phyloP scores from a whole-genome alignment of 1,139 yeast species.

The Yamadazyma oceani region DNA sequence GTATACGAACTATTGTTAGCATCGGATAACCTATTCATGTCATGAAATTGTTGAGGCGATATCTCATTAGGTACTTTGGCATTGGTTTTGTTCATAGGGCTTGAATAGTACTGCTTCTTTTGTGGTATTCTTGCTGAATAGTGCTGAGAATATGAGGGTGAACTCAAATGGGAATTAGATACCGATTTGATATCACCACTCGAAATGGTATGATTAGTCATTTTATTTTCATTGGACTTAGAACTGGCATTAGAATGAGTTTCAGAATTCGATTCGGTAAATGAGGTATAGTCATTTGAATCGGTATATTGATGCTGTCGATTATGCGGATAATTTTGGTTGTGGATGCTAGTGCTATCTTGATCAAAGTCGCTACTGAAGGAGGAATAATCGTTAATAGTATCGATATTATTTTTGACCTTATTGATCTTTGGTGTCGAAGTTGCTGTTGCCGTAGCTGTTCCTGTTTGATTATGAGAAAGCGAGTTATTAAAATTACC shows the following conservation, averaged over 20 bases:
- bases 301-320: conserved; percentile 5
- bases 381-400: conserved; percentile 31
- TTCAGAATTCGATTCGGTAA: conserved; percentile 8
- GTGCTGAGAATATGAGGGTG: conserved; percentile 1
- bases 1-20: conserved; percentile 29
- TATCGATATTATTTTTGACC: conserved; percentile 12
- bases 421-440: conserved; percentile 38
- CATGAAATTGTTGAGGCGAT: too few relatives aligned
- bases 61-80: too few relatives aligned
- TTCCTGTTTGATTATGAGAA: conserved; percentile 24
- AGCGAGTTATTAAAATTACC: conserved; percentile 6
- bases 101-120: too few relatives aligned
- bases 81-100: too few relatives aligned
- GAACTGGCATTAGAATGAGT: background rate
- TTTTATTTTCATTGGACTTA: too few relatives aligned
- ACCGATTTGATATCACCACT: background rate
- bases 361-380: conserved; percentile 37
- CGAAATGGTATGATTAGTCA: background rate
- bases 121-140: background rate
- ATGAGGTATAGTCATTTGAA: conserved; percentile 29
- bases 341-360: conserved; percentile 17
- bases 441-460: conserved; percentile 29
- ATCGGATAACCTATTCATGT: conserved; percentile 5
- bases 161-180: conserved; percentile 1
- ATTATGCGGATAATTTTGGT: conserved; percentile 6